Evolutionary conservation across 306 rosid genomes (phyloP), one percentile per base, ranked within the genome.

Genomic region (Prunus mume): DNA sequence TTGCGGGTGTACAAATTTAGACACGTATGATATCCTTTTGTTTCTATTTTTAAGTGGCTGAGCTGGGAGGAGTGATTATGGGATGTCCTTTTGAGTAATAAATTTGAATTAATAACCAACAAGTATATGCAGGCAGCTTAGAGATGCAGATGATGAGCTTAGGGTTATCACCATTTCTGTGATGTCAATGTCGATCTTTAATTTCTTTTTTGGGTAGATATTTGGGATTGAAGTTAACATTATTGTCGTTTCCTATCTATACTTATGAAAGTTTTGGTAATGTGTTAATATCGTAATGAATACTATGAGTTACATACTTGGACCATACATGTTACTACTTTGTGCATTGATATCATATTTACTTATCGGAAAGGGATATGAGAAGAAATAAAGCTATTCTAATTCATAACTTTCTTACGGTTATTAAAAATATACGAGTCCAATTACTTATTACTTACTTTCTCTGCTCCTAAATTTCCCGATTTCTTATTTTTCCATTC

Each of bases 141-240:
- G 25, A 60, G 43, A 60, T 61, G 1, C 11, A 19, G 52, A 2
- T 43, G 18, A 61, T 61, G 14, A 20, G 30, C 22, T 52, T 38
- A 71, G 76, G 49, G 55, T 55, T 38, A 72, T 57, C 24, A 47
- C 68, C 76, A 58, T 58, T 24, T 50, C 56, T 73, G 77, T 57
- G 12, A 24, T 58, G 58, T 73, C 69, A 25, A 27, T 73, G 6
- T 61, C 69, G 28, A 27, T 72, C 47, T 43, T 38, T 43, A 63
- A 30, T 61, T 9, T 30, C 60, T 19, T 65, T 65, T 34, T 25
- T 5, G 9, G 50, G 25, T 38, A 19, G 27, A 34, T 65, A 65
- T 34, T 34, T 65, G 69, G 13, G 47, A 17, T 64, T 64, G 3
- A 64, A 64, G 46, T 65, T 65, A 32, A 65, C 71, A 11, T 66